Conservation (phyloP, 495 filamentous ascomycete species). For the Penicillium silybi region DNA sequence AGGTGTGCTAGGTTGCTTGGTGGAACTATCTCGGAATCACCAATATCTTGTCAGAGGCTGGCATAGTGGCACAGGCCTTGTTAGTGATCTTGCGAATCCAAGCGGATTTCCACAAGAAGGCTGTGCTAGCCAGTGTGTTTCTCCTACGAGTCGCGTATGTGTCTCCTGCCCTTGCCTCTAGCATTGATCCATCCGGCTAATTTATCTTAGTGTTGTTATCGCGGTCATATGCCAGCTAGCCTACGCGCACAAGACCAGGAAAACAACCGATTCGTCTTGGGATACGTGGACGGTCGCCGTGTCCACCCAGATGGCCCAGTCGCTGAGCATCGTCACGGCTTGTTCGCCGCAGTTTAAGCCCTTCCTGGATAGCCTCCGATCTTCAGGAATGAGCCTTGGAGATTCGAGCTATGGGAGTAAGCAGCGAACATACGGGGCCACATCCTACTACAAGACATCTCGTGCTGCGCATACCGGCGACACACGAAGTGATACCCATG, state of each 20-base stretch:
- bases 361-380: slow-evolving; percentile 41
- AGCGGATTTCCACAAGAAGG: slow-evolving; percentile 28
- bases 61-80: slow-evolving; percentile 34
- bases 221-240: slow-evolving; percentile 33
- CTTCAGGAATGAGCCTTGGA: slow-evolving; percentile 38
- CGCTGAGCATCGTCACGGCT: slow-evolving; percentile 38
- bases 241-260: slow-evolving; percentile 15
- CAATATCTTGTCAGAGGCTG: slow-evolving; percentile 42
- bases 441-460: slow-evolving; percentile 1
- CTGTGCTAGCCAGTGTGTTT: slow-evolving; percentile 29
- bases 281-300: slow-evolving; percentile 28
- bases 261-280: slow-evolving; percentile 17
- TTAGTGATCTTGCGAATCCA: slow-evolving; percentile 35
- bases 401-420: slow-evolving; percentile 18
- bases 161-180: not conserved
- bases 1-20: slow-evolving; percentile 26
- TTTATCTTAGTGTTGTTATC: slow-evolving; percentile 23
- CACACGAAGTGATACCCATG: slow-evolving; percentile 15
- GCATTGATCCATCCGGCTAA: not conserved
- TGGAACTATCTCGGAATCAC: slow-evolving; percentile 37
- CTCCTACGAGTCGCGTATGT: slow-evolving; percentile 35
- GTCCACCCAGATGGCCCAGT: slow-evolving; percentile 34
- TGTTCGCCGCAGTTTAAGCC: slow-evolving; percentile 47
- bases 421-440: slow-evolving; percentile 11
- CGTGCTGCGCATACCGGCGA: slow-evolving; percentile 3